phyloP scores from a whole-genome alignment of 192 early-diverging fungal genomes.

The Coemansia sp. region DNA sequence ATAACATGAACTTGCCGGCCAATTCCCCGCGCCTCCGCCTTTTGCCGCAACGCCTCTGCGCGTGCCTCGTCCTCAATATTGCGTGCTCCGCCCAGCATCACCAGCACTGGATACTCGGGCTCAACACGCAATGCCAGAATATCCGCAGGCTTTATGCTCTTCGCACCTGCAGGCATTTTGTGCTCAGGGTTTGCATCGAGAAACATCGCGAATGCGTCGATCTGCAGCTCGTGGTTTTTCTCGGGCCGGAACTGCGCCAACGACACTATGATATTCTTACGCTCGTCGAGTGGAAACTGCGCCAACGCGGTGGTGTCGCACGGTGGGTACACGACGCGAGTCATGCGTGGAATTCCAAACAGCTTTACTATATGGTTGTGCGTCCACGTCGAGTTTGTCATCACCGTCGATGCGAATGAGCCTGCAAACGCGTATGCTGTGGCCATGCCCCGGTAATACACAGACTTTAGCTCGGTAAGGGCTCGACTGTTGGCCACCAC shows the following conservation, averaged over 20 bases:
- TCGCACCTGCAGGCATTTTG: conserved; percentile 21
- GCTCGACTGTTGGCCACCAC: conserved; percentile 58
- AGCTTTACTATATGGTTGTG: conserved; percentile 83
- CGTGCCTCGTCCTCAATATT: conserved; percentile 74
- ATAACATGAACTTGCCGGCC: conserved; percentile 73
- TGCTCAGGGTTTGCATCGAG: conserved; percentile 61
- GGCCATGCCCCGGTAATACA: conserved; percentile 83
- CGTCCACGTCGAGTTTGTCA: conserved; percentile 99
- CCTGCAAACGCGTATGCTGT: conserved; percentile 75
- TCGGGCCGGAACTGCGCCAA: conserved; percentile 98
- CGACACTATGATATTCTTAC: conserved; percentile 71
- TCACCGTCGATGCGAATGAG: conserved; percentile 73
- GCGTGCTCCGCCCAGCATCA: conserved; percentile 85
- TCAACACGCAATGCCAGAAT: not conserved
- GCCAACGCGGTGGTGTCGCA: conserved; percentile 77
- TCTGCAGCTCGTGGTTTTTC: conserved; percentile 85
- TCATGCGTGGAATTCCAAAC: conserved; percentile 63
- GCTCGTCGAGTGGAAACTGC: conserved; percentile 54
- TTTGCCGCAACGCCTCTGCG: conserved; percentile 60
- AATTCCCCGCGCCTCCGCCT: conserved; percentile 56
- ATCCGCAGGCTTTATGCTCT: not conserved
- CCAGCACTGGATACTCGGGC: conserved; percentile 52
- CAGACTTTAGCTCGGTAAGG: conserved; percentile 25
- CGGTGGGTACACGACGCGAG: conserved; percentile 85
- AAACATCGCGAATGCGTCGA: conserved; percentile 70